Percentiles rank a stretch among this genome's conserved stretches.
phyloP scores from a whole-genome alignment of 1,284 basidiomycete genomes.

The Fistulina hepatica region DNA sequence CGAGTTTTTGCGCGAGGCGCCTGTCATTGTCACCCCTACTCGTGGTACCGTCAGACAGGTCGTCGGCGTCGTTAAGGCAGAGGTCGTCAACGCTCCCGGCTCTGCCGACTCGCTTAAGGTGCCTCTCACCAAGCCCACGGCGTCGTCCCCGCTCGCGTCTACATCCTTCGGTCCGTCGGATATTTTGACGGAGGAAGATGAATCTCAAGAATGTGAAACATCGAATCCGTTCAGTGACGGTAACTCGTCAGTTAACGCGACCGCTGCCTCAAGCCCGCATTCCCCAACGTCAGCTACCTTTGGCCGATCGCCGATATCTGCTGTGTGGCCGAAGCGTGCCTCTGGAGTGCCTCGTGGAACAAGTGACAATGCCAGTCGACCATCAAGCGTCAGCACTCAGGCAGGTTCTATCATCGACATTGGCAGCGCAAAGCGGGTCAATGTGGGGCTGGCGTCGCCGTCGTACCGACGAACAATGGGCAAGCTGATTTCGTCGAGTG shows the following conservation, averaged over 20 bases:
- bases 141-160: conserved; percentile 56
- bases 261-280: not conserved
- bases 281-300: conserved; percentile 25
- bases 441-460: conserved; percentile 37
- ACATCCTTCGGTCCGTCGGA: conserved; percentile 66
- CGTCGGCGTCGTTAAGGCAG: conserved; percentile 64
- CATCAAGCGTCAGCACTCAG: conserved; percentile 51
- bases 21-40: conserved; percentile 65
- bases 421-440: conserved; percentile 51
- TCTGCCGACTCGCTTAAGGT: conserved; percentile 30
- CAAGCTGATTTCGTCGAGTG: too few species aligned
- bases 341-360: too few species aligned
- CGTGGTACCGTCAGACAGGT: conserved; percentile 59
- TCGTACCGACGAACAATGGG: conserved; percentile 50
- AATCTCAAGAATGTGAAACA: conserved; percentile 26
- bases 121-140: conserved; percentile 31
- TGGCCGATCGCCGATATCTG: conserved; percentile 23
- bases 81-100: conserved; percentile 56
- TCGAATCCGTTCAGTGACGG: conserved; percentile 56
- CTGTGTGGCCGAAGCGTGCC: conserved; percentile 23
- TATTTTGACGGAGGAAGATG: conserved; percentile 41
- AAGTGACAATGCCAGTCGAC: conserved; percentile 31
- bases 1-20: conserved; percentile 68
- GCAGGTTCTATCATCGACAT: conserved; percentile 54
- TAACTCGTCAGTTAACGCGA: conserved; percentile 28